phyloP scores from a whole-genome alignment of 805 yeast species.

The Cyberlindnera euphorbiae region DNA sequence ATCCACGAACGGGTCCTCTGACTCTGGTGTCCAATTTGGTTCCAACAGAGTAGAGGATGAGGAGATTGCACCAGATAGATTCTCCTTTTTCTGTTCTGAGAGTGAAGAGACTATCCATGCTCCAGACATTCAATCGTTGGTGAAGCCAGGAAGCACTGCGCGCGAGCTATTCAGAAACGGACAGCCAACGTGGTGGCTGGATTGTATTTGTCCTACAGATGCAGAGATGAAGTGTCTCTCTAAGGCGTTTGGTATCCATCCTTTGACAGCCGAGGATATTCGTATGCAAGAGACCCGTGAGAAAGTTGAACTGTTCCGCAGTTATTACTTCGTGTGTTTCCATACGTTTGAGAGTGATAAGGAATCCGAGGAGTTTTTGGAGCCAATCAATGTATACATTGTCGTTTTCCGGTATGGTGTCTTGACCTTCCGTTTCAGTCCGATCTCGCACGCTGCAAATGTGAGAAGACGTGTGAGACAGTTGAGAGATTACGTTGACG shows the following conservation, averaged over 20 bases:
- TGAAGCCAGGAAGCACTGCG: constrained; percentile 59
- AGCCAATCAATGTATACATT: constrained; percentile 75
- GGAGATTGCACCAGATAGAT: constrained; percentile 60
- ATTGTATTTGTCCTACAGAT: constrained; percentile 91
- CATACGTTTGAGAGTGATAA: constrained; percentile 89
- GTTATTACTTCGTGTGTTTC: constrained; percentile 92
- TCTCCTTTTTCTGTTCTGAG: constrained; percentile 77
- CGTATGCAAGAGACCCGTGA: constrained; percentile 96
- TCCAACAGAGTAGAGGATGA: constrained; percentile 33
- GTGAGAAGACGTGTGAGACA: constrained; percentile 81
- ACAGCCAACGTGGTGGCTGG: constrained; percentile 92
- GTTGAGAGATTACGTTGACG: constrained; percentile 70
- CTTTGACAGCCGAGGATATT: constrained; percentile 96
- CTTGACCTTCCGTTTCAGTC: constrained; percentile 86
- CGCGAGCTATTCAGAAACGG: constrained; percentile 65
- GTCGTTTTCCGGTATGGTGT: constrained; percentile 90
- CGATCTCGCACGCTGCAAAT: constrained; percentile 91
- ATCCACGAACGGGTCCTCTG: constrained; percentile 8
- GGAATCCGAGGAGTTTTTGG: constrained; percentile 78
- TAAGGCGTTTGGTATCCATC: constrained; percentile 95
- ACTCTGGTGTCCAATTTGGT: constrained; percentile 37
- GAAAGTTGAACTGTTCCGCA: constrained; percentile 87
- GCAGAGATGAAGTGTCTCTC: constrained; percentile 89
- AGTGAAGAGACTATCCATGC: constrained; percentile 87
- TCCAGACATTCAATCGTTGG: constrained; percentile 75